A percentile compares a stretch with the other conserved stretches of the same genome.
phyloP scores from a whole-genome alignment of 2,329 filamentous ascomycete genomes.

The Trichophyton rubrum region DNA sequence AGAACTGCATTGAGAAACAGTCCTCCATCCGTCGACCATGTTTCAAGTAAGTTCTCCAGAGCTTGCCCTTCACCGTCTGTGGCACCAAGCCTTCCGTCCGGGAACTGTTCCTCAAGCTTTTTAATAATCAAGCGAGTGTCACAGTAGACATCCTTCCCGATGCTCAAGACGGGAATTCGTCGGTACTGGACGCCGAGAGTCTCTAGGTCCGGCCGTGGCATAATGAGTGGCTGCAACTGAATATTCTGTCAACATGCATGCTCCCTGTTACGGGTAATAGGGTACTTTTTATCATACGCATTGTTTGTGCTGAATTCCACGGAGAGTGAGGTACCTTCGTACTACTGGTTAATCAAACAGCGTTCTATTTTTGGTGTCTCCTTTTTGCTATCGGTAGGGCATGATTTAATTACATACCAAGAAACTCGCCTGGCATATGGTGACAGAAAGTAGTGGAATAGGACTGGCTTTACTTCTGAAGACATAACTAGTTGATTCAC shows the following conservation, averaged over 20 bases:
- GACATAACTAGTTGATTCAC: not conserved
- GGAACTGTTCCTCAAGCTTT: conserved; percentile 49
- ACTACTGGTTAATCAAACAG: not conserved
- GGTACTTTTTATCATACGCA: conserved; percentile 42
- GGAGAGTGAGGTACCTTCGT: conserved; percentile 50
- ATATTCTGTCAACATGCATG: conserved; percentile 3
- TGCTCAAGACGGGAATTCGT: conserved; percentile 55
- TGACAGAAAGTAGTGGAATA: conserved; percentile 56
- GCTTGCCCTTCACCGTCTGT: conserved; percentile 32
- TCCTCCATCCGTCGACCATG: conserved; percentile 44
- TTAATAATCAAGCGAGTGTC: conserved; percentile 57
- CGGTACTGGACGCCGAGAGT: conserved; percentile 53
- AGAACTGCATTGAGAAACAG: conserved; percentile 43
- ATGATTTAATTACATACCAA: conserved; percentile 22
- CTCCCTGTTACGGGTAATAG: not conserved
- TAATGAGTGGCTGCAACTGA: conserved; percentile 51
- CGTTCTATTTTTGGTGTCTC: not conserved
- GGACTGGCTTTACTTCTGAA: conserved; percentile 33
- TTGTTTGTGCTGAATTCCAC: conserved; percentile 53
- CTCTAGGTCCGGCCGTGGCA: conserved; percentile 54
- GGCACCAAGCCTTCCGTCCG: conserved; percentile 31
- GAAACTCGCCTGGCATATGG: conserved; percentile 51
- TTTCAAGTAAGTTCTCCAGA: conserved; percentile 44
- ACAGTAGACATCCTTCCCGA: conserved; percentile 55
- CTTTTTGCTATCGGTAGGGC: not conserved